These are phyloP conservation scores for Penicillium silybi DNA, from an alignment of 495 filamentous ascomycete genomes.

Conservation along the genomic window DNA sequence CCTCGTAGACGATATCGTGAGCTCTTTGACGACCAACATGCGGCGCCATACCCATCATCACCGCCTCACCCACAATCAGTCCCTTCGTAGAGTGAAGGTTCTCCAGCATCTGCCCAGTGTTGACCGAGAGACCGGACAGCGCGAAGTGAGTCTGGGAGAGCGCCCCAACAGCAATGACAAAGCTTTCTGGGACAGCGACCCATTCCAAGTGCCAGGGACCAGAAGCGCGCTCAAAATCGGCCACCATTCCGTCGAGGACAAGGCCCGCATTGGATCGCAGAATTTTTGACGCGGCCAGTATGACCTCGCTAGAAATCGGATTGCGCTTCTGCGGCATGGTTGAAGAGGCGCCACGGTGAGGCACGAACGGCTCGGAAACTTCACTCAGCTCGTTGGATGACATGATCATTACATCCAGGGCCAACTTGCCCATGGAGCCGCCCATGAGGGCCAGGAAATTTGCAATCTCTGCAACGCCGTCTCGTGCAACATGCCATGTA, in stretches of 20 bases:
- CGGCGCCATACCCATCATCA: conserved; percentile 54
- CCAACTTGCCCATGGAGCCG: conserved; percentile 47
- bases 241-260: conserved; percentile 51
- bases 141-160: conserved; percentile 47
- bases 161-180: conserved; percentile 47
- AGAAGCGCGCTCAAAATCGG: conserved; percentile 50
- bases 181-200: conserved; percentile 50
- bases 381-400: conserved; percentile 51
- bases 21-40: conserved; percentile 45
- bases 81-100: conserved; percentile 47
- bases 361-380: conserved; percentile 52
- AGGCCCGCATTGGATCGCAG: conserved; percentile 46
- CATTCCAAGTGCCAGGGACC: conserved; percentile 55
- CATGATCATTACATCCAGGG: conserved; percentile 54
- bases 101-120: conserved; percentile 40
- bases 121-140: conserved; percentile 44
- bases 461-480: conserved; percentile 47
- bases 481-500: conserved; percentile 46
- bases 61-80: conserved; percentile 52
- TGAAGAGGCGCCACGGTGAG: conserved; percentile 48
- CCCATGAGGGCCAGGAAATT: conserved; percentile 49
- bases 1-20: conserved; percentile 53
- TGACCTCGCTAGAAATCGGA: conserved; percentile 51
- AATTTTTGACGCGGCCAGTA: conserved; percentile 48
- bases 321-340: conserved; percentile 57